Evolutionary conservation across 2,329 filamentous ascomycete genomes (phyloP), one percentile per base, ranked within the genome.

Genomic region (Dryadomyces quercivorus): DNA sequence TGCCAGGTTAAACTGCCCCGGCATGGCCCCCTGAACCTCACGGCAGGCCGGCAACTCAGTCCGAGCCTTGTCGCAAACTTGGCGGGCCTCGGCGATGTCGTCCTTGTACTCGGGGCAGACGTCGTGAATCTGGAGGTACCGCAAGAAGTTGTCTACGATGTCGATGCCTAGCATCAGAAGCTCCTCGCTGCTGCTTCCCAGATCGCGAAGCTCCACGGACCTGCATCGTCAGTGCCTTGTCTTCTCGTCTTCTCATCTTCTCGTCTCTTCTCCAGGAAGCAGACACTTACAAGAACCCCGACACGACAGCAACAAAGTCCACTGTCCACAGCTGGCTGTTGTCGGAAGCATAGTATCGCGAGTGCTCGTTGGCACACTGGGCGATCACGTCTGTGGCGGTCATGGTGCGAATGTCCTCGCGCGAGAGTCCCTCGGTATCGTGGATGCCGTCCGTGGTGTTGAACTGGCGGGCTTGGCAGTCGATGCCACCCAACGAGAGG

Each of bases 61-160:
- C 3, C 80, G 75, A 1, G 87, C 88, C 15, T 74, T 64, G 20
- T 82, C 76, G 62, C 89, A 95, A 31, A 92, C 66, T 1, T 66
- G 66, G 8, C 85, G 72, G 0, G 91, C 89, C 0, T 75, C 71
- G 16, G 78, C 69, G 56, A 97, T 74, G 59, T 92, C 79, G 0
- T 76, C 71, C 0, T 69, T 73, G 64, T 91, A 86, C 66, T 97
- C 93, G 0, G 86, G 85, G 63, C 90, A 95, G 16, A 94, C 92
- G 42, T 86, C 79, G 63, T 97, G 91, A 57, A 86, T 80, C 10
- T 91, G 74, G 0, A 97, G 74, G 61, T 96, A 98, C 59, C 88
- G 87, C 59, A 95, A 80, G 64, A 97, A 97, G 64, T 93, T 95
- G 57, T 81, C 80, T 44, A 96, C 75, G 0, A 94, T 80, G 38